These are phyloP conservation scores for Niveomyces coronatus DNA, from an alignment of 2,329 filamentous ascomycete species.

Conservation along the genomic window DNA sequence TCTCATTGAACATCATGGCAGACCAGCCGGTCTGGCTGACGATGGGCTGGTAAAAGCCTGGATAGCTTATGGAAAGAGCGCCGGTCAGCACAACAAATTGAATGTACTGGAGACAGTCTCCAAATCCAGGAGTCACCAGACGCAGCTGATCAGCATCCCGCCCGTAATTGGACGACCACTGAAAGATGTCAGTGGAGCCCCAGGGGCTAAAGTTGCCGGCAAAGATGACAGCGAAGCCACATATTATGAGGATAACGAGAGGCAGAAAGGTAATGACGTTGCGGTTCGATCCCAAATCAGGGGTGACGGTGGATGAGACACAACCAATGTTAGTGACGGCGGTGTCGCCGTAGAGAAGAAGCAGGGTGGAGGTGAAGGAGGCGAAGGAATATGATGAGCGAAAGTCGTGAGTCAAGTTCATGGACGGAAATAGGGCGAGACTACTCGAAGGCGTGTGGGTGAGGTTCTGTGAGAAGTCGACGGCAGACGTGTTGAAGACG, in stretches of 20 bases:
- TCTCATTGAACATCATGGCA: slow-evolving; percentile 83
- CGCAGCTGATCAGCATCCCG: slow-evolving; percentile 85
- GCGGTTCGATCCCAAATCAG: slow-evolving; percentile 63
- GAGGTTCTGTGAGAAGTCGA: slow-evolving; percentile 22
- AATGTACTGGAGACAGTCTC: slow-evolving; percentile 93
- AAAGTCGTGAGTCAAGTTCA: slow-evolving; percentile 66
- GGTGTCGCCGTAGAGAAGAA: slow-evolving; percentile 64
- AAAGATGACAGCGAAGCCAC: slow-evolving; percentile 71
- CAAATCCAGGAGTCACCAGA: slow-evolving; percentile 90
- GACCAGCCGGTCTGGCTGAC: slow-evolving; percentile 87
- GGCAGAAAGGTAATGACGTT: slow-evolving; percentile 67
- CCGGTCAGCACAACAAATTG: slow-evolving; percentile 86
- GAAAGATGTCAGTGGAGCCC: slow-evolving; percentile 83
- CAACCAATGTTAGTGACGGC: slow-evolving; percentile 61
- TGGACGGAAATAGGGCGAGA: slow-evolving; percentile 48
- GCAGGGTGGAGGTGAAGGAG: slow-evolving; percentile 64
- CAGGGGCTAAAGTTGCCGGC: slow-evolving; percentile 87
- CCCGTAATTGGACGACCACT: slow-evolving; percentile 97
- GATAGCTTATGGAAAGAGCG: slow-evolving; percentile 78
- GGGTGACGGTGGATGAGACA: slow-evolving; percentile 72
- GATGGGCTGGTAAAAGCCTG: slow-evolving; percentile 87
- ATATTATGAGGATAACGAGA: slow-evolving; percentile 64
- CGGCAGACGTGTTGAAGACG: slow-evolving; percentile 43
- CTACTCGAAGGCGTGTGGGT: slow-evolving; percentile 41
- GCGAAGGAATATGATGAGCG: slow-evolving; percentile 77